Evolutionary conservation across 2,329 filamentous ascomycete genomes (phyloP).

Genomic region (Calonectria ilicicola): DNA sequence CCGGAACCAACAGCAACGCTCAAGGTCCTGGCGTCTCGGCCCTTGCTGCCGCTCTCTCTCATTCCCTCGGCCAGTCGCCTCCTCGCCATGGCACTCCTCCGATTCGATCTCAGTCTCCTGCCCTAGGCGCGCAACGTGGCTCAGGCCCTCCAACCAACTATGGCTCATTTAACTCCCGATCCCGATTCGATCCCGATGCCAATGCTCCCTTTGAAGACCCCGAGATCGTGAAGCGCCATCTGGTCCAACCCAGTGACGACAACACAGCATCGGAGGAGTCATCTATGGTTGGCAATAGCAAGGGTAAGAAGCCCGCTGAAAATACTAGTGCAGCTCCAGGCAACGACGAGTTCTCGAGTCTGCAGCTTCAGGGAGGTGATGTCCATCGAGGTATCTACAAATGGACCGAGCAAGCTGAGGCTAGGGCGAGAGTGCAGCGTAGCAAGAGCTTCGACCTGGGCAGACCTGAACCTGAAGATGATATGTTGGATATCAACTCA

Average conservation of each 20-base stretch:
- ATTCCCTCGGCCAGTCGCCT: conserved; percentile 77
- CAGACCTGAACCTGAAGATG: conserved; percentile 82
- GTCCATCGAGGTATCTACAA: conserved; percentile 95
- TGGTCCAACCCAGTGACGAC: conserved; percentile 76
- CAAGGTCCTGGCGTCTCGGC: conserved; percentile 88
- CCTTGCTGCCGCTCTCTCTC: conserved; percentile 86
- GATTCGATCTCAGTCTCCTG: conserved; percentile 52
- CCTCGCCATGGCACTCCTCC: conserved; percentile 76
- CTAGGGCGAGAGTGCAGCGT: conserved; percentile 75
- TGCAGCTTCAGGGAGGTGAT: conserved; percentile 93
- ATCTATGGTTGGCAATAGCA: conserved; percentile 56
- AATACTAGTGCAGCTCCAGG: conserved; percentile 55
- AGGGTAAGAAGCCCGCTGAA: conserved; percentile 66
- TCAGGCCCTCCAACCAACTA: conserved; percentile 77
- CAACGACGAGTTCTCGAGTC: conserved; percentile 90
- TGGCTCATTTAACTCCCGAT: conserved; percentile 84
- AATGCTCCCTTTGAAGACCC: conserved; percentile 83
- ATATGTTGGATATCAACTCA: conserved; percentile 85
- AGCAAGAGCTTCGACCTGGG: conserved; percentile 90
- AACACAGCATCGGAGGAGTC: conserved; percentile 60
- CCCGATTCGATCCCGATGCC: conserved; percentile 59
- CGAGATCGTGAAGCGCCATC: conserved; percentile 89
- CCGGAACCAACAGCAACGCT: conserved; percentile 72
- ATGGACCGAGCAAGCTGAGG: conserved; percentile 91
- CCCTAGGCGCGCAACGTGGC: conserved; percentile 49